Evolutionary conservation across 192 early-diverging fungal genomes (phyloP).

Genomic region (Funneliformis geosporum): DNA sequence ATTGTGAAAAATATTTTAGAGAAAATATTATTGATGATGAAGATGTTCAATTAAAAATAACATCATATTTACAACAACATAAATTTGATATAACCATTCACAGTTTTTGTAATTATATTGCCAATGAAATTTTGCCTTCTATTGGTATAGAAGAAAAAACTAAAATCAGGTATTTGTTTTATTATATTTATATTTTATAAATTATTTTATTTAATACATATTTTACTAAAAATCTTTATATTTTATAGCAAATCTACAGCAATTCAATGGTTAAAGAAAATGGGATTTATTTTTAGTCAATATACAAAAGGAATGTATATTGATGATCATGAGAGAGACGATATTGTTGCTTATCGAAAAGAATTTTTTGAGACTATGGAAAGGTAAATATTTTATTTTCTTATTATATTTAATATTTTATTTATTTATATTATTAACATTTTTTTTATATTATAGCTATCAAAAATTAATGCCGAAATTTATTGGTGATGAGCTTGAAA

Average conservation of each 20-base stretch:
- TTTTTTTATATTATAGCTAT: no score
- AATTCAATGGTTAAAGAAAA: conserved; percentile 19
- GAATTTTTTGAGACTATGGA: no score
- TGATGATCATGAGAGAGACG: background rate
- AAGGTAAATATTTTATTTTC: no score
- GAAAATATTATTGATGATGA: conserved; percentile 11
- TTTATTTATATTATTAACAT: no score
- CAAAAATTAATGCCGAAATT: background rate
- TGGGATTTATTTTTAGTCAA: no score
- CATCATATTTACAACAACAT: background rate
- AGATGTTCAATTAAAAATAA: conserved; percentile 6
- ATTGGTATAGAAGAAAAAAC: no score
- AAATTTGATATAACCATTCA: background rate
- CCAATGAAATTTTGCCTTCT: background rate
- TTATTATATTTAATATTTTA: no score
- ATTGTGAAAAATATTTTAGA: background rate
- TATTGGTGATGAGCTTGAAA: conserved; percentile 2
- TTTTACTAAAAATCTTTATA: background rate
- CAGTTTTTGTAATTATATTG: background rate
- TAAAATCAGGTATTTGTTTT: no score
- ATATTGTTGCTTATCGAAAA: background rate
- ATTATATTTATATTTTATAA: background rate
- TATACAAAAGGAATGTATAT: background rate
- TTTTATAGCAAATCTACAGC: background rate
- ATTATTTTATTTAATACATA: background rate